Conservation (phyloP, 73 alveolate genomes). For the Paramecium sonneborni region DNA sequence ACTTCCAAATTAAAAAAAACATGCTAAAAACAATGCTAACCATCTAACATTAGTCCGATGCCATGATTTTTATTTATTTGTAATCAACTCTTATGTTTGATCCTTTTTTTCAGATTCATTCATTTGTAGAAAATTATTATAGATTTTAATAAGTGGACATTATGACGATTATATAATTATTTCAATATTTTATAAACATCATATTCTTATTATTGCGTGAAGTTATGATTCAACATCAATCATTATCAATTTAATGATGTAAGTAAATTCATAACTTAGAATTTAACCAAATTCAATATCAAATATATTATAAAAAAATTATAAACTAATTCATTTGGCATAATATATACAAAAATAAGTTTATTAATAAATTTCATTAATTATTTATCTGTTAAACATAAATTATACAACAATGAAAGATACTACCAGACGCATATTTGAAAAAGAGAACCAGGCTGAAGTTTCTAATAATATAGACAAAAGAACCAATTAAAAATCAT, state of each 20-base stretch:
- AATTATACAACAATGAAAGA: conserved; percentile 40
- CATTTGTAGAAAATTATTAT: neutral
- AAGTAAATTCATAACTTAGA: neutral
- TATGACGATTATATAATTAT: neutral
- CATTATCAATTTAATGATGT: too few species aligned
- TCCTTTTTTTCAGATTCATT: too few species aligned
- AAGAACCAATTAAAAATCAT: neutral
- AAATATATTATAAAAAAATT: neutral
- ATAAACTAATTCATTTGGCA: neutral
- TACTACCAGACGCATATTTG: conserved; percentile 39
- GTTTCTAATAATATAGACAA: conserved; percentile 45
- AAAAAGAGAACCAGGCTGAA: conserved; percentile 53
- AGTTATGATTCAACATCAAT: too few species aligned
- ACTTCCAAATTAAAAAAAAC: conserved; percentile 64
- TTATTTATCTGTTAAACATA: conserved; percentile 44
- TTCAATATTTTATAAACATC: too few species aligned
- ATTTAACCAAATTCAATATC: neutral
- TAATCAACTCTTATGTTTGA: neutral
- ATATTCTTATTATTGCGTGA: too few species aligned
- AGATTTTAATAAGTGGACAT: neutral
- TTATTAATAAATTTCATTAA: conserved; percentile 25
- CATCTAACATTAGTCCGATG: conserved; percentile 51
- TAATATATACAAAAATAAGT: neutral
- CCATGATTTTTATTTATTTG: neutral
- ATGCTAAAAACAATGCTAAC: conserved; percentile 57